Percentiles rank a stretch among this genome's conserved stretches.
These are phyloP conservation scores for Phytopythium montanum DNA, from an alignment of 352 stramenopile genomes.

Conservation along the genomic window DNA sequence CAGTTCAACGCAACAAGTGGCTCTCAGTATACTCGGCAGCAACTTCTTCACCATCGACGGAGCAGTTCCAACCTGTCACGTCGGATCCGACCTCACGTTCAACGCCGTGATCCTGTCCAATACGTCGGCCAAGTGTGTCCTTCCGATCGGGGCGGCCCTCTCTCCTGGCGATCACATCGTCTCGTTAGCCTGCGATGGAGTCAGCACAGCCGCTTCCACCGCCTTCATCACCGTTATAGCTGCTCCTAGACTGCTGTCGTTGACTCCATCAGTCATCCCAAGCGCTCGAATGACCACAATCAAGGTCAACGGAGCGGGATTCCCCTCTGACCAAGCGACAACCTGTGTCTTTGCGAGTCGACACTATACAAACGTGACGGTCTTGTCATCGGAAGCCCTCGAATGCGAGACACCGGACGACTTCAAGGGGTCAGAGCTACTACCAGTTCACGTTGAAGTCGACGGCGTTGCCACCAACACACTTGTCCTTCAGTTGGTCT, in stretches of 20 bases:
- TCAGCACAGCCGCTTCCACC: slow-evolving; percentile 25
- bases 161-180: slow-evolving; percentile 17
- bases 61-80: slow-evolving; percentile 19
- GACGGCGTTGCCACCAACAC: slow-evolving; percentile 22
- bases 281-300: slow-evolving; percentile 16
- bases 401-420: slow-evolving; percentile 18
- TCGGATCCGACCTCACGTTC: slow-evolving; percentile 13
- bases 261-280: slow-evolving; percentile 17
- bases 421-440: slow-evolving; percentile 1
- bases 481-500: slow-evolving; percentile 28
- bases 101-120: slow-evolving; percentile 5
- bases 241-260: slow-evolving; percentile 17
- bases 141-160: slow-evolving; percentile 8
- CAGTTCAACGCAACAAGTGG: not conserved
- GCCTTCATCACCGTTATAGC: slow-evolving; percentile 12
- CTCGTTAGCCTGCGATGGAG: slow-evolving; percentile 32
- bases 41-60: slow-evolving; percentile 20
- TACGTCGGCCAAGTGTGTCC: not conserved
- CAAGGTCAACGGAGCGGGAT: slow-evolving; percentile 21
- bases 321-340: slow-evolving; percentile 2
- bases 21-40: slow-evolving; percentile 17
- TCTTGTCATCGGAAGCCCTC: slow-evolving; percentile 13
- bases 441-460: slow-evolving; percentile 19
- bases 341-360: slow-evolving; percentile 24
- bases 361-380: slow-evolving; percentile 12